Evolutionary conservation across 208 protist genomes (phyloP), one percentile per base, ranked within the genome.

Genomic region (Trypanosoma lewisi): DNA sequence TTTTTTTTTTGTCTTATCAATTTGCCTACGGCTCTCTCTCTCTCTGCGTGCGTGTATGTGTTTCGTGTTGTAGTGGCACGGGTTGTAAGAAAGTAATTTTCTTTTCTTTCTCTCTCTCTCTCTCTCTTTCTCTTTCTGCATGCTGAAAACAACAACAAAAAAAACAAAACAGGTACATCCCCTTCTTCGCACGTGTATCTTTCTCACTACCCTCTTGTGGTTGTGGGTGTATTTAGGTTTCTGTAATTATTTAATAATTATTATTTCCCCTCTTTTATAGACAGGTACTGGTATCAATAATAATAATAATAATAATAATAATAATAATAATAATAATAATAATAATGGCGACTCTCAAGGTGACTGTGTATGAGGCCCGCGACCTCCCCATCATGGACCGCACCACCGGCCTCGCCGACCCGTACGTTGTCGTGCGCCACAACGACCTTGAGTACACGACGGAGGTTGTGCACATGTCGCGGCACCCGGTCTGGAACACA

Each of bases 311-410:
- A 41, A 41, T 41, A 41, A 41, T 41, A 41, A 41, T 41, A 41
- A 41, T 41, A 41, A n/a, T n/a, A n/a, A n/a, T n/a, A n/a, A n/a
- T n/a, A n/a, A n/a, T n/a, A n/a, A n/a, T n/a, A n/a, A n/a, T n/a
- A n/a, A n/a, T n/a, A 14, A 96, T 97, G 85, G 94, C 90, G 8
- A 97, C 85, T 4, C 36, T 97, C 8, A 97, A 96, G 62, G 84
- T 97, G 11, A 87, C 75, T 11, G 84, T 96, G 6, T 83, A 94
- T 68, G 89, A 89, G 63, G 91, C 88, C 14, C 81, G 90, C n/a
- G 91, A 96, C 61, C 76, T 97, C 16, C 94, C 94, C 12, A 73
- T 96, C 25, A 97, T 97, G 94, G 87, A 97, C 58, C 78, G 89
- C 19, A 63, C 80, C 53, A 92, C 82, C 31, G 84, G 85, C 9